phyloP scores from a whole-genome alignment of 1,284 basidiomycete genomes.

The Marasmius fiardii region DNA sequence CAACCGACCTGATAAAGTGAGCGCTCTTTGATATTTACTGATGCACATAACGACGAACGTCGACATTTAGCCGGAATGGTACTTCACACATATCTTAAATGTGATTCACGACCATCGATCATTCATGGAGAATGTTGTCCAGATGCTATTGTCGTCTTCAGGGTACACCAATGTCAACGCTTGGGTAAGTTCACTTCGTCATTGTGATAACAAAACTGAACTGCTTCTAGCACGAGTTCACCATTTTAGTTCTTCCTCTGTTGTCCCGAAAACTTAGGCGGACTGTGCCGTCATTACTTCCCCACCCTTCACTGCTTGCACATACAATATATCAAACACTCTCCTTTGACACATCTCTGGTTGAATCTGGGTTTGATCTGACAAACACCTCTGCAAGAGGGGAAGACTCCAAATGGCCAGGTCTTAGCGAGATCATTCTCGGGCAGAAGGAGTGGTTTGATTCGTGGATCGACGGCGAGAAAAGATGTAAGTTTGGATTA shows the following conservation, averaged over 20 bases:
- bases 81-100: slow-evolving; percentile 88
- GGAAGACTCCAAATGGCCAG: slow-evolving; percentile 54
- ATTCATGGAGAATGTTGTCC: slow-evolving; percentile 78
- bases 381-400: slow-evolving; percentile 36
- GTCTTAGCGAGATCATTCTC: slow-evolving; percentile 79
- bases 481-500: slow-evolving; percentile 60
- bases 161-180: slow-evolving; percentile 68
- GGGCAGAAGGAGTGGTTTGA: slow-evolving; percentile 87
- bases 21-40: slow-evolving; percentile 9
- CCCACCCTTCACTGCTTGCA: slow-evolving; percentile 83
- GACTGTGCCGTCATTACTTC: slow-evolving; percentile 72
- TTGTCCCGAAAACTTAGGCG: slow-evolving; percentile 70
- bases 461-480: slow-evolving; percentile 86
- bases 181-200: slow-evolving; percentile 51
- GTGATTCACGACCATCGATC: slow-evolving; percentile 75
- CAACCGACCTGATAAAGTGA: slow-evolving; percentile 90
- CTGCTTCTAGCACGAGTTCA: slow-evolving; percentile 70
- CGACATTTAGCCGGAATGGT: slow-evolving; percentile 86
- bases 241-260: slow-evolving; percentile 66
- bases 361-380: slow-evolving; percentile 73
- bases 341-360: slow-evolving; percentile 80
- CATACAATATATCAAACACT: slow-evolving; percentile 95
- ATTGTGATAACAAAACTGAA: slow-evolving; percentile 3
- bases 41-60: neutral
- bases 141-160: slow-evolving; percentile 63